Percentiles rank a stretch among this genome's conserved stretches.
These are phyloP conservation scores for Pouteria glomerata DNA, from an alignment of 148 eudicot genomes.

Conservation along the genomic window DNA sequence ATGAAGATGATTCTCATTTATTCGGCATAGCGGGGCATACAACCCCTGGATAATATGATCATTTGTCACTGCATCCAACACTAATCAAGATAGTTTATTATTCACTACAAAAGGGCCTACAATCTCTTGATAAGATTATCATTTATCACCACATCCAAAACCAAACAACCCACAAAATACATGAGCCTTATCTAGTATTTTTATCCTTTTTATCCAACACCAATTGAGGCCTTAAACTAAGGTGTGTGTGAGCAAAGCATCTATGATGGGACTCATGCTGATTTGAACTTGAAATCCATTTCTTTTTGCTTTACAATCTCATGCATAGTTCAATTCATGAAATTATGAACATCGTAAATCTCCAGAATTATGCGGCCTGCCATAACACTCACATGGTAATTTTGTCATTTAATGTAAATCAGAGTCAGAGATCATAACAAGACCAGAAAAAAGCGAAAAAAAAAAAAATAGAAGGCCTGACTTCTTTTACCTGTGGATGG, in stretches of 20 bases:
- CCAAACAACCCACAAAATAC: too few relatives aligned
- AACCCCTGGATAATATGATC: too few relatives aligned
- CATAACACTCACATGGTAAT: not conserved
- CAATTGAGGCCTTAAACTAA: not conserved
- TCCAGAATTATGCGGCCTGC: not conserved
- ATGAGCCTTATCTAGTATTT: too few relatives aligned
- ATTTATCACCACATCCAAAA: not conserved
- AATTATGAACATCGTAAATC: not conserved
- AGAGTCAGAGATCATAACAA: not conserved
- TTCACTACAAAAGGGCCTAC: not conserved
- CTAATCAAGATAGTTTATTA: too few relatives aligned
- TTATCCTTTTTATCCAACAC: too few relatives aligned
- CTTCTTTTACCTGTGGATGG: slow-evolving; percentile 75
- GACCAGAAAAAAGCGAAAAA: not conserved
- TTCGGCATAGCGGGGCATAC: too few relatives aligned
- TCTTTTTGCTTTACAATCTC: not conserved
- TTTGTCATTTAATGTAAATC: not conserved
- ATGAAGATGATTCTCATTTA: not conserved
- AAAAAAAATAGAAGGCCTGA: not conserved
- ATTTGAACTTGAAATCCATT: not conserved
- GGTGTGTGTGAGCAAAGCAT: not conserved
- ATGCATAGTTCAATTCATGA: not conserved
- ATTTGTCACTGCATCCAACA: too few relatives aligned
- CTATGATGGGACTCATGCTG: not conserved
- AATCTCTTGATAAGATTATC: not conserved